Conservation (phyloP, 2,329 filamentous ascomycete species). For the Sordariomycetes sp. region DNA sequence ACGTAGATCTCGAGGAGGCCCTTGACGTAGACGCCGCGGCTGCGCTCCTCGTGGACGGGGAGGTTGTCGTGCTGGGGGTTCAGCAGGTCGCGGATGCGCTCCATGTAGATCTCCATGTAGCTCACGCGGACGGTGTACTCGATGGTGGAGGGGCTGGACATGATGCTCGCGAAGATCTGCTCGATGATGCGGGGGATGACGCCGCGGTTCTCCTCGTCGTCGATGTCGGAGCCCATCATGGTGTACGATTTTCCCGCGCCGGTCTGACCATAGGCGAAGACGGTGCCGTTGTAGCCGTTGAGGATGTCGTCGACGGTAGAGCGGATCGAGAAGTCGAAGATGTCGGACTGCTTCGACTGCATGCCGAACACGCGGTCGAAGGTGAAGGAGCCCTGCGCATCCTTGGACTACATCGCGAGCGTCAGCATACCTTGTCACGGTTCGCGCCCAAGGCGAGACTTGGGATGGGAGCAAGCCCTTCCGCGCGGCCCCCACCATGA, state of each 20-base stretch:
- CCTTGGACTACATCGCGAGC: slow-evolving; percentile 50
- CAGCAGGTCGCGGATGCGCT: slow-evolving; percentile 87
- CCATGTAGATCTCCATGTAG: slow-evolving; percentile 99
- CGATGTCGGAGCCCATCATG: slow-evolving; percentile 74
- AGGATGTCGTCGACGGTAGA: slow-evolving; percentile 95
- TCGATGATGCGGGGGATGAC: slow-evolving; percentile 95
- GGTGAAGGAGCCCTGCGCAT: slow-evolving; percentile 77
- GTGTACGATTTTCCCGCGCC: slow-evolving; percentile 98
- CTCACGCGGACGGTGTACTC: slow-evolving; percentile 98
- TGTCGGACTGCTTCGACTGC: slow-evolving; percentile 77
- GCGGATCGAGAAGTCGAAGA: slow-evolving; percentile 96
- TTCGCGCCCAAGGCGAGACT: neutral
- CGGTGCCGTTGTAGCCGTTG: slow-evolving; percentile 97
- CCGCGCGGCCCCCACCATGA: neutral
- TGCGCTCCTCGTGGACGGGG: slow-evolving; percentile 96
- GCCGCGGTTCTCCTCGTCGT: slow-evolving; percentile 75
- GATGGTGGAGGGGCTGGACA: slow-evolving; percentile 82
- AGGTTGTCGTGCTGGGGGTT: slow-evolving; percentile 91
- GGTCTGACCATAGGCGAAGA: slow-evolving; percentile 97
- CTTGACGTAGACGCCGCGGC: slow-evolving; percentile 90
- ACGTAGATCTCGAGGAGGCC: slow-evolving; percentile 91
- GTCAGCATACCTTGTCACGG: neutral
- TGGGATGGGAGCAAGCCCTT: neutral
- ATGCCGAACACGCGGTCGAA: slow-evolving; percentile 98
- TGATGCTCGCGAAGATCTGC: slow-evolving; percentile 92